Evolutionary conservation across 1,284 basidiomycete genomes (phyloP), one percentile per base, ranked within the genome.

Genomic region (Ceratobasidium sp.): DNA sequence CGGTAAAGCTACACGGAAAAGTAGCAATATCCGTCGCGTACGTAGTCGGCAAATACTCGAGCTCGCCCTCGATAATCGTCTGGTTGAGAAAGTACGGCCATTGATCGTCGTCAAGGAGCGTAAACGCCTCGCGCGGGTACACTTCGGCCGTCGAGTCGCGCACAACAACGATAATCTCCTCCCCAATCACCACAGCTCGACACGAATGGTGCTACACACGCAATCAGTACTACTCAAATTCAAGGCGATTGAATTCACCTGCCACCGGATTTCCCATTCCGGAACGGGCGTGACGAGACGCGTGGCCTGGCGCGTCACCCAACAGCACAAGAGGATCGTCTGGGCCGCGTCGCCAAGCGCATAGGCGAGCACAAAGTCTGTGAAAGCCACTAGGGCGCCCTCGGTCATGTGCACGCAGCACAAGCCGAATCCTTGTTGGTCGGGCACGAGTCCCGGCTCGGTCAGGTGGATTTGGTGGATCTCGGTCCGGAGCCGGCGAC

Each of bases 401-500:
- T 73, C 57, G 44, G 70, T 73, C 43, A 61, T 43, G 44, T 73
- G 46, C 40, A 52, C 51, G 15, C 56, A 43, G 29, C 37, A 59
- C 19, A 73, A 29, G 4, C 57, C 59, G 22, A 62, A 73, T 17
- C 29, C n/a, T 44, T 37, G 61, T 15, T 59, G 29, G 7, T 19
- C 29, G 15, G 29, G 19, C 9, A 32, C 22, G 4, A 22, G 1
- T 19, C 22, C 40, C 13, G 70, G 70, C 19, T 5, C 40, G 15
- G 56, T 61, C 19, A 73, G 32, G 29, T 62, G 57, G 8, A 73
- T 40, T 44, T 73, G 70, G 57, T 44, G 51, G 22, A 73, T 62
- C 46, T 73, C 70, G 70, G 70, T 73, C 57, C 70, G 70, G 29
- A 73, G 57, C 56, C 57, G 57, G 70, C 25, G 49, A 25, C 40